Percentiles rank a stretch among this genome's conserved stretches.
phyloP scores from a whole-genome alignment of 257 asterid species.

The Nicotiana tabacum region DNA sequence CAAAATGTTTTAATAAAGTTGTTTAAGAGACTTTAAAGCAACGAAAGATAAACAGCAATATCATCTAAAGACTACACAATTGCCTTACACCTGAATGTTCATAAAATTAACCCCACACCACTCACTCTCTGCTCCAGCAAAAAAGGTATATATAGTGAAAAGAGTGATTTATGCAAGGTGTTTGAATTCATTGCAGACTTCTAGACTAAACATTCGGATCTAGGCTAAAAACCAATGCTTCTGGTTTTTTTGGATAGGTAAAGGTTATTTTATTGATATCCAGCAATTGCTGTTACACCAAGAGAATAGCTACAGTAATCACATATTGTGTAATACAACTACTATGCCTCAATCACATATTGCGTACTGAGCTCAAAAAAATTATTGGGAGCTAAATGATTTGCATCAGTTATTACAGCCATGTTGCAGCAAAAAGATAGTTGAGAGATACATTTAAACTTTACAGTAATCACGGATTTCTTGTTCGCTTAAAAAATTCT shows the following conservation, averaged over 20 bases:
- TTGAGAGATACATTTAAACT: neutral
- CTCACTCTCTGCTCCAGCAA: neutral
- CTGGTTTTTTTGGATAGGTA: neutral
- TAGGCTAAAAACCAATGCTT: neutral
- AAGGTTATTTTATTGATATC: neutral
- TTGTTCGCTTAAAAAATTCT: neutral
- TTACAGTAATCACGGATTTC: neutral
- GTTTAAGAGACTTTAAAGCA: constrained; percentile 6
- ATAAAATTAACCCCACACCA: neutral
- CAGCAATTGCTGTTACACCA: neutral
- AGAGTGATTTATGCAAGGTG: neutral
- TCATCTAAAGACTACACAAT: neutral
- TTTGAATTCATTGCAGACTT: neutral
- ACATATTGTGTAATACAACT: neutral
- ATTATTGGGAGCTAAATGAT: too few relatives aligned
- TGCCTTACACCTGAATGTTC: neutral
- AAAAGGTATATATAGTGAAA: neutral
- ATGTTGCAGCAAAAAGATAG: neutral
- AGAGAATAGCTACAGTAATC: neutral
- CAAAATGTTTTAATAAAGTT: constrained; percentile 5
- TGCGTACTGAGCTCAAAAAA: neutral
- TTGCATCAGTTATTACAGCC: neutral
- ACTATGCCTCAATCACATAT: constrained; percentile 6
- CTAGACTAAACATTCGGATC: neutral
- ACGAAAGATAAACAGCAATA: constrained; percentile 1